These are phyloP conservation scores for Coniochaeta sp. DNA, from an alignment of 2,329 filamentous ascomycete genomes.

Conservation along the genomic window DNA sequence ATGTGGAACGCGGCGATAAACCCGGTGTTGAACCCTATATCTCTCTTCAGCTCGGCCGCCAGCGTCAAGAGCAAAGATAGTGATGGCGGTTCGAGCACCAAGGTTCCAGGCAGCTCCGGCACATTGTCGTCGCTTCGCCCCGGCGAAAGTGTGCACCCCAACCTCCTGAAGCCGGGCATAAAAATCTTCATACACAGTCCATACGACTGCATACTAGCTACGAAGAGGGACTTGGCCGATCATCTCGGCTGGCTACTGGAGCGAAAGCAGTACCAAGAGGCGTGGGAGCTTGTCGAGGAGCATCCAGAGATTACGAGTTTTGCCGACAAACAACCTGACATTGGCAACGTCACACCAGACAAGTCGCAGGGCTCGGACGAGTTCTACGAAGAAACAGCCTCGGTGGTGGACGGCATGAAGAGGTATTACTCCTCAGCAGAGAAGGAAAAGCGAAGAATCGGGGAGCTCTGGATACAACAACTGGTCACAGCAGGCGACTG, in stretches of 20 bases:
- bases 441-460: constrained; percentile 83
- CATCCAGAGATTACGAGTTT: constrained; percentile 66
- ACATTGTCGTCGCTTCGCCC: constrained; percentile 18
- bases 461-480: constrained; percentile 88
- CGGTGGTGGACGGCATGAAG: constrained; percentile 52
- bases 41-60: constrained; percentile 79
- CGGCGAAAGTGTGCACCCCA: constrained; percentile 38
- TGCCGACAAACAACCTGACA: constrained; percentile 31
- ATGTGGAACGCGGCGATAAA: constrained; percentile 91
- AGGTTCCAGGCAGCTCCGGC: constrained; percentile 28
- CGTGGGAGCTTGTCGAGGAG: constrained; percentile 83
- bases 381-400: constrained; percentile 67
- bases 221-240: constrained; percentile 79
- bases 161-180: constrained; percentile 46
- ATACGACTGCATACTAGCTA: constrained; percentile 90
- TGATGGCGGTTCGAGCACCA: constrained; percentile 48
- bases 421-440: constrained; percentile 60
- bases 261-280: constrained; percentile 71
- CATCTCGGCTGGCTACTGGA: constrained; percentile 82
- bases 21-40: constrained; percentile 75
- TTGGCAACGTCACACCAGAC: constrained; percentile 28
- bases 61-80: constrained; percentile 62
- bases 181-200: constrained; percentile 93
- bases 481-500: constrained; percentile 70
- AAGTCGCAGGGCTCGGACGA: constrained; percentile 39